phyloP scores from a whole-genome alignment of 169 alveolate genomes.

The Eimeria brunetti region DNA sequence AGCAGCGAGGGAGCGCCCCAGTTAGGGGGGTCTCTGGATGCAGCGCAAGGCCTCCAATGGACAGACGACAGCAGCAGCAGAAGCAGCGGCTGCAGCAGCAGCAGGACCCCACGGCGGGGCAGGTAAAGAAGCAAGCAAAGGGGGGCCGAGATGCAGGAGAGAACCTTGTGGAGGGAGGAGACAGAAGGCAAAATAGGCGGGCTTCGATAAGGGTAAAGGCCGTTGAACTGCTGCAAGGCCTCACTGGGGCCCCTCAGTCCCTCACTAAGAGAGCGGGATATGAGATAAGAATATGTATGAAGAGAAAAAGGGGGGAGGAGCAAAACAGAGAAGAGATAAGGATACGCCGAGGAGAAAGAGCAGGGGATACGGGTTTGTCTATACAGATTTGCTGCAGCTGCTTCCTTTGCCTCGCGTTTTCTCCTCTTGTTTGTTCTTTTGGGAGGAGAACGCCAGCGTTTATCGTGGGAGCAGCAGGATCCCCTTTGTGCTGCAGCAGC shows the following conservation, averaged over 20 bases:
- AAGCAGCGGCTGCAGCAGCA: neutral
- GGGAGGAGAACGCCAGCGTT: slow-evolving; percentile 4
- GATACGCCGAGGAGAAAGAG: neutral
- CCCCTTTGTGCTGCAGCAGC: slow-evolving; percentile 17
- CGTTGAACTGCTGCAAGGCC: too few species aligned
- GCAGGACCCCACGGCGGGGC: neutral
- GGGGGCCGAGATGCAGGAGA: neutral
- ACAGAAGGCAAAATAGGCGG: neutral
- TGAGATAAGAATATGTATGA: neutral
- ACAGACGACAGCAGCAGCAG: neutral
- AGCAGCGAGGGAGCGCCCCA: neutral
- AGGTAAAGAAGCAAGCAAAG: neutral
- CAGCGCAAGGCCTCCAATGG: neutral
- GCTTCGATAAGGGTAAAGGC: neutral
- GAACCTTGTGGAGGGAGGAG: neutral
- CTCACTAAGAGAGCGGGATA: neutral
- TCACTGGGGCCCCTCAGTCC: slow-evolving; percentile 34
- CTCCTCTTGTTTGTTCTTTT: slow-evolving; percentile 1
- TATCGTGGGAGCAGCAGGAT: slow-evolving; percentile 19
- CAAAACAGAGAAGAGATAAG: neutral
- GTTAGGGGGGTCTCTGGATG: neutral
- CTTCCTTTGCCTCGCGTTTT: neutral
- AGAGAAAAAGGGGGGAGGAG: neutral
- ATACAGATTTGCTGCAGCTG: neutral
- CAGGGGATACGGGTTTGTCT: slow-evolving; percentile 11